Conservation (phyloP, 352 stramenopile species). For the Blastocystis hominis region DNA sequence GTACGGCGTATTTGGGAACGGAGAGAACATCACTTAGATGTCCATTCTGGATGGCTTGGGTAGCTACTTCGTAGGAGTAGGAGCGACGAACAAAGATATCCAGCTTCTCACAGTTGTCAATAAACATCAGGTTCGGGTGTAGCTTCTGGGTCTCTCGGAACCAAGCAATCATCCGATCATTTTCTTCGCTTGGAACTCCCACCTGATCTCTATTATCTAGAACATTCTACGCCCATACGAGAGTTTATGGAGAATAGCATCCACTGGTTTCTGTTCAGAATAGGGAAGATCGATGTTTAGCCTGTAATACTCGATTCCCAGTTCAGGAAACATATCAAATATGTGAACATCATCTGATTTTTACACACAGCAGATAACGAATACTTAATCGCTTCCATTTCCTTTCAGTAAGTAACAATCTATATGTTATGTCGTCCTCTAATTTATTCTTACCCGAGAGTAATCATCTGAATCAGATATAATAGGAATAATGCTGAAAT, state of each 20-base stretch:
- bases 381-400: not conserved
- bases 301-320: not conserved
- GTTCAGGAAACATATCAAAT: not conserved
- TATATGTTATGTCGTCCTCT: not conserved
- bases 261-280: not conserved
- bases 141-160: not conserved
- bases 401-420: not conserved
- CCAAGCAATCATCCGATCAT: not conserved
- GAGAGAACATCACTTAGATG: not conserved
- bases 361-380: not conserved
- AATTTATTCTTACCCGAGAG: too few species aligned
- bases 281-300: not conserved
- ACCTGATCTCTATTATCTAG: not conserved
- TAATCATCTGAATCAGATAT: too few species aligned
- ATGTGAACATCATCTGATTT: not conserved
- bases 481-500: too few species aligned
- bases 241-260: constrained; percentile 23
- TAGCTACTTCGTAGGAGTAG: not conserved
- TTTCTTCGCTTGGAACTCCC: not conserved
- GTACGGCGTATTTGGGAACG: not conserved
- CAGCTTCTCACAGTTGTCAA: not conserved
- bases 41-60: not conserved
- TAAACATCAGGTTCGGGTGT: not conserved
- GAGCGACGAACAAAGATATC: not conserved
- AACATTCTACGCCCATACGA: not conserved